Conservation (phyloP, 805 yeast species). For the Wickerhamomyces xylosicus region DNA sequence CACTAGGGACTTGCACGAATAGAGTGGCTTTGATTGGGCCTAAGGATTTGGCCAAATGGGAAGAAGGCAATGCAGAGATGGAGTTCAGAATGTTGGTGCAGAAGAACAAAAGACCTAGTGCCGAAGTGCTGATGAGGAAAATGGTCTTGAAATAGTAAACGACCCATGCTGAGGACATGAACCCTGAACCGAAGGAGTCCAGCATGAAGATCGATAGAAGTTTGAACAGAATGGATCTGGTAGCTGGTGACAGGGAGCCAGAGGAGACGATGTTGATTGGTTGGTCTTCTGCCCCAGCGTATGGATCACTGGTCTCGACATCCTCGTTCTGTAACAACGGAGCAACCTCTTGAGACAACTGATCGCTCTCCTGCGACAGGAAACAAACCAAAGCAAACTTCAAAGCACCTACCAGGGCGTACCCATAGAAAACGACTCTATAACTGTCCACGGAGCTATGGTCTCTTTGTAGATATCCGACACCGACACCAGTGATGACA, state of each 20-base stretch:
- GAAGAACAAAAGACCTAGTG: slow-evolving; percentile 62
- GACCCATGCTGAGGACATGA: slow-evolving; percentile 84
- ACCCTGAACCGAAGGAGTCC: slow-evolving; percentile 83
- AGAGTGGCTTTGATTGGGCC: slow-evolving; percentile 80
- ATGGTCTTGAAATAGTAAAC: slow-evolving; percentile 64
- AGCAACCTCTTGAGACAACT: slow-evolving; percentile 10
- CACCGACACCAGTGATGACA: slow-evolving; percentile 46
- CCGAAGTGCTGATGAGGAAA: slow-evolving; percentile 43
- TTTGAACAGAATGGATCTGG: slow-evolving; percentile 33
- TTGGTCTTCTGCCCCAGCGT: slow-evolving; percentile 3
- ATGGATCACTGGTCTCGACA: neutral
- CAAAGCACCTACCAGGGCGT: slow-evolving; percentile 41
- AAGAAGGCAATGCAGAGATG: slow-evolving; percentile 68
- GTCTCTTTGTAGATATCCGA: slow-evolving; percentile 29
- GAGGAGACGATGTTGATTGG: slow-evolving; percentile 1
- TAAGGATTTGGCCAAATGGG: slow-evolving; percentile 47
- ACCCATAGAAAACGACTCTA: slow-evolving; percentile 43
- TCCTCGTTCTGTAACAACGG: neutral
- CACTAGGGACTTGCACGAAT: slow-evolving; percentile 70
- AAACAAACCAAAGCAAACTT: slow-evolving; percentile 42
- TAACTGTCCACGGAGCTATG: slow-evolving; percentile 36
- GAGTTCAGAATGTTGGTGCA: slow-evolving; percentile 52
- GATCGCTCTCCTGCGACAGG: slow-evolving; percentile 45
- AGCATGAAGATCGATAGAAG: slow-evolving; percentile 59
- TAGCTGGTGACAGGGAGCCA: slow-evolving; percentile 25